These are phyloP conservation scores for Schizothecium vesticola DNA, from an alignment of 495 filamentous ascomycete genomes.

Conservation along the genomic window DNA sequence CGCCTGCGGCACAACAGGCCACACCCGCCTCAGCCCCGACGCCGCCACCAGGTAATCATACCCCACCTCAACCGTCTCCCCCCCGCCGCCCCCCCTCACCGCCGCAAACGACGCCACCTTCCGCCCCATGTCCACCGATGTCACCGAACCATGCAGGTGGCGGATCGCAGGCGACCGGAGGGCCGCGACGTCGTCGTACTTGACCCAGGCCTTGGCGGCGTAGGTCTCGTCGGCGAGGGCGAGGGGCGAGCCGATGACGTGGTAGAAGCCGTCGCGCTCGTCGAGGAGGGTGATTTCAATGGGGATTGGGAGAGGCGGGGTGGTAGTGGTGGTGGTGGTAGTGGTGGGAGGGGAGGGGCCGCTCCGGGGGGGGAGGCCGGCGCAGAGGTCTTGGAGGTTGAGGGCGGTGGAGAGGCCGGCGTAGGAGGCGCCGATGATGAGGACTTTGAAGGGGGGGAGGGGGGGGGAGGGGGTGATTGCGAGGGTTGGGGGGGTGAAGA, in stretches of 20 bases:
- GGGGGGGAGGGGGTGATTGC: not conserved
- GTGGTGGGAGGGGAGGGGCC: conserved; percentile 13
- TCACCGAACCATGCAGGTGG: conserved; percentile 54
- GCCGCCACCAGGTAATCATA: conserved; percentile 65
- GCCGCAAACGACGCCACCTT: conserved; percentile 47
- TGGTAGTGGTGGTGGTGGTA: too few species aligned
- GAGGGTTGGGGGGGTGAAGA: not conserved
- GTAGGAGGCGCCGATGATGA: conserved; percentile 62
- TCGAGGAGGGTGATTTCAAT: conserved; percentile 64
- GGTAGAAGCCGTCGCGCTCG: conserved; percentile 65
- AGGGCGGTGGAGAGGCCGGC: conserved; percentile 56
- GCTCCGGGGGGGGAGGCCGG: conserved; percentile 29
- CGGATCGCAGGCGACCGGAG: conserved; percentile 48
- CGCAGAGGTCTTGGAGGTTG: conserved; percentile 55
- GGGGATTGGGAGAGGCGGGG: conserved; percentile 36
- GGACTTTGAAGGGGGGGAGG: conserved; percentile 32
- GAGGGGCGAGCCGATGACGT: conserved; percentile 61
- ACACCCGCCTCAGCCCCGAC: conserved; percentile 55
- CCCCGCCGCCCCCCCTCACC: conserved; percentile 9
- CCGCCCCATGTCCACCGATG: conserved; percentile 43
- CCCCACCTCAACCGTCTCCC: conserved; percentile 27
- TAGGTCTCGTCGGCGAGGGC: conserved; percentile 53
- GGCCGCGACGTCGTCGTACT: conserved; percentile 54
- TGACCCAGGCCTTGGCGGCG: conserved; percentile 55
- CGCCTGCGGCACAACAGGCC: conserved; percentile 58